phyloP scores from a whole-genome alignment of 495 filamentous ascomycete genomes.

The Xylaria bambusicola region DNA sequence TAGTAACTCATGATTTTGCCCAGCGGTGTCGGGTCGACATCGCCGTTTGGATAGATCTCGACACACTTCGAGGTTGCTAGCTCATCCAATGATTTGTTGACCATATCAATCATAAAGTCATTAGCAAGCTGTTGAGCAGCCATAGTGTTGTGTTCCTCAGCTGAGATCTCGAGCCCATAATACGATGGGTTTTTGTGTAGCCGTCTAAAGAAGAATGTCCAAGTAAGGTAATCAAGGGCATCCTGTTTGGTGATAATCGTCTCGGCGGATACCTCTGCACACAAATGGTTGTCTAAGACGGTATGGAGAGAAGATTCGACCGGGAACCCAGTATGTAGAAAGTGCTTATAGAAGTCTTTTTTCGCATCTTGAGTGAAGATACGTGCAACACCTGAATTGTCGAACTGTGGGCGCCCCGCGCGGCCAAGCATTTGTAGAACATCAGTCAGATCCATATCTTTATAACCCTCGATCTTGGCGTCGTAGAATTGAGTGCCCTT shows the following conservation, averaged over 20 bases:
- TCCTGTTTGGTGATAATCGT: slow-evolving; percentile 94
- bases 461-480: slow-evolving; percentile 95
- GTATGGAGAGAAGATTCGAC: slow-evolving; percentile 97
- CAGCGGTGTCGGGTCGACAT: slow-evolving; percentile 83
- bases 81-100: slow-evolving; percentile 79
- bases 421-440: slow-evolving; percentile 98
- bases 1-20: slow-evolving; percentile 99
- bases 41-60: slow-evolving; percentile 76
- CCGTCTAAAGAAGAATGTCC: slow-evolving; percentile 98
- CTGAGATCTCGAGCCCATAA: slow-evolving; percentile 92
- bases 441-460: slow-evolving; percentile 98
- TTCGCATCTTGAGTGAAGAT: slow-evolving; percentile 98
- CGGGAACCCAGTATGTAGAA: slow-evolving; percentile 95
- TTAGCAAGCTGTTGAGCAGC: slow-evolving; percentile 82
- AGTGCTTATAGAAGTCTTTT: slow-evolving; percentile 99
- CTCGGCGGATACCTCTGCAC: slow-evolving; percentile 90
- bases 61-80: slow-evolving; percentile 83
- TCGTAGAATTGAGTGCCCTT: slow-evolving; percentile 99
- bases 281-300: slow-evolving; percentile 94
- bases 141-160: slow-evolving; percentile 90
- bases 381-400: slow-evolving; percentile 88
- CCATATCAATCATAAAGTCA: slow-evolving; percentile 88
- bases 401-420: slow-evolving; percentile 95
- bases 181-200: slow-evolving; percentile 98
- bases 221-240: slow-evolving; percentile 95